These are phyloP conservation scores for Samsoniella hepiali DNA, from an alignment of 2,329 filamentous ascomycete genomes.

Conservation along the genomic window DNA sequence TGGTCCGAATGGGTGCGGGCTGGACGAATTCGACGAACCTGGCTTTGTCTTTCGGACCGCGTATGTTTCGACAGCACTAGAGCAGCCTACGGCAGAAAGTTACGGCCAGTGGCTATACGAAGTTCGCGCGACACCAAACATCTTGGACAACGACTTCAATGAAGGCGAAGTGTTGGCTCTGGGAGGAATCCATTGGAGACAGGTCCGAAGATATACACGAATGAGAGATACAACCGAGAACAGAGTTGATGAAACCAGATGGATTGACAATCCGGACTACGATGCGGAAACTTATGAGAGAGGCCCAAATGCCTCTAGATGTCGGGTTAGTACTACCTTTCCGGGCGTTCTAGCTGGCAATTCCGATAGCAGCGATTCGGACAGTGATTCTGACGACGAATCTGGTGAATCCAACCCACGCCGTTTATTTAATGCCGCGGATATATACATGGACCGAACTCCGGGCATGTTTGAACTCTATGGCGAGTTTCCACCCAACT, in stretches of 20 bases:
- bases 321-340: neutral
- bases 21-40: neutral
- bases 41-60: neutral
- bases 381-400: neutral
- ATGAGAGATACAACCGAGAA: neutral
- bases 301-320: neutral
- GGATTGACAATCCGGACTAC: neutral
- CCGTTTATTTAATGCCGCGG: neutral
- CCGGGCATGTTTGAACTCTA: neutral
- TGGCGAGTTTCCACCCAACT: neutral
- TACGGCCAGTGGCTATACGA: slow-evolving; percentile 19
- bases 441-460: neutral
- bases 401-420: neutral
- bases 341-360: neutral
- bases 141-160: slow-evolving; percentile 11
- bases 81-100: neutral
- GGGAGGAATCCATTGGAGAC: slow-evolving; percentile 17
- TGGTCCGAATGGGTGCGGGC: slow-evolving; percentile 11
- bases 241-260: neutral
- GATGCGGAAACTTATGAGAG: neutral
- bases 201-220: slow-evolving; percentile 13
- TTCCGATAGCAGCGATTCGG: neutral
- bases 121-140: slow-evolving; percentile 17
- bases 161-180: slow-evolving; percentile 16
- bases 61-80: neutral